Percentiles rank a stretch among this genome's conserved stretches.
Conservation (phyloP, 1,284 basidiomycete species). For the Mycena sp. region DNA sequence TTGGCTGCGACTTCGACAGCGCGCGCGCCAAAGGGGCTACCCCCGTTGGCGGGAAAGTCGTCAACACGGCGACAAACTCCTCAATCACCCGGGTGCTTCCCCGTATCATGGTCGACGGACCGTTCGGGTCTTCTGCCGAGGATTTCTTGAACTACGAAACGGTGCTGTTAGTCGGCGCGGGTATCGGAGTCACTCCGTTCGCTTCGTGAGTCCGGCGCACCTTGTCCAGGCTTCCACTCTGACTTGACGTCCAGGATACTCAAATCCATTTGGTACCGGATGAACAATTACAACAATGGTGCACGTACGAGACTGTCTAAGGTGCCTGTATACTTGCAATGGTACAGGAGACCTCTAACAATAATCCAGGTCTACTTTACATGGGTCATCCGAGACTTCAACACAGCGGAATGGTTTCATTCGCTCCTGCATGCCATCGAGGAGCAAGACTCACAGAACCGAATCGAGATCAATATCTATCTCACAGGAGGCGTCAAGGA, state of each 20-base stretch:
- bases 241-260: slow-evolving; percentile 63
- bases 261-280: slow-evolving; percentile 94
- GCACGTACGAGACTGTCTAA: slow-evolving; percentile 83
- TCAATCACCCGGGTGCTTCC: slow-evolving; percentile 79
- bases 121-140: slow-evolving; percentile 86
- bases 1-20: slow-evolving; percentile 84
- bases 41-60: slow-evolving; percentile 59
- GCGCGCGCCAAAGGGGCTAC: slow-evolving; percentile 12
- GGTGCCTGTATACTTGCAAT: slow-evolving; percentile 37
- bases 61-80: slow-evolving; percentile 65
- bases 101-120: slow-evolving; percentile 90
- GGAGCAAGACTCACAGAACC: slow-evolving; percentile 84
- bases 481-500: slow-evolving; percentile 89
- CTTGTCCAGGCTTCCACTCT: slow-evolving; percentile 6
- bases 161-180: slow-evolving; percentile 85
- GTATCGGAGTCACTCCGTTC: slow-evolving; percentile 94
- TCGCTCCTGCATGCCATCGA: slow-evolving; percentile 92
- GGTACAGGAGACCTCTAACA: background rate
- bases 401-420: slow-evolving; percentile 91
- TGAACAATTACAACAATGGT: slow-evolving; percentile 81
- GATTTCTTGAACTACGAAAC: slow-evolving; percentile 90
- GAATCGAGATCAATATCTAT: slow-evolving; percentile 92
- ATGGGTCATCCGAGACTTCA: slow-evolving; percentile 91
- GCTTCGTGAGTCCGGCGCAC: slow-evolving; percentile 69
- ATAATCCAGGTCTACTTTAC: slow-evolving; percentile 76